phyloP scores from a whole-genome alignment of 1,284 basidiomycete genomes.

The Fistulinella staudtii region DNA sequence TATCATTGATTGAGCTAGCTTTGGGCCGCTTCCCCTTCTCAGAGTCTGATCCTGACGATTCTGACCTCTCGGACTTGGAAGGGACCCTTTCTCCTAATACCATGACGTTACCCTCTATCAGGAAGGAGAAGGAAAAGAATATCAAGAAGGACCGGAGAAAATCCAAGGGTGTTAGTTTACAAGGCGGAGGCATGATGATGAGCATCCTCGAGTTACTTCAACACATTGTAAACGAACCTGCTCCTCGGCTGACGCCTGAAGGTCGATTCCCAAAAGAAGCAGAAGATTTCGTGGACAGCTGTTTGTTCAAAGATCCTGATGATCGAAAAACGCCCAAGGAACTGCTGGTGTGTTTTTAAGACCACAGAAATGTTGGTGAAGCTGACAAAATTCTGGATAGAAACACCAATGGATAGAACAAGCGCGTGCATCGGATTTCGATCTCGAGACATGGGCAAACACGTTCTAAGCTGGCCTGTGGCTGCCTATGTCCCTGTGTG shows the following conservation, averaged over 20 bases:
- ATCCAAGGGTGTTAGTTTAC: constrained; percentile 82
- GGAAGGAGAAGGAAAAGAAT: constrained; percentile 36
- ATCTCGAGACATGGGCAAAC: constrained; percentile 62
- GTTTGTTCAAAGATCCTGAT: constrained; percentile 81
- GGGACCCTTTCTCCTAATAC: constrained; percentile 61
- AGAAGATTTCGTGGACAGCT: constrained; percentile 77
- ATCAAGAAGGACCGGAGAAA: constrained; percentile 54
- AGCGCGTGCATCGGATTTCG: constrained; percentile 46
- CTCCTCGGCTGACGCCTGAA: constrained; percentile 71
- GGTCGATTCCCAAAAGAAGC: constrained; percentile 70
- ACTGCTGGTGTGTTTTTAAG: constrained; percentile 54
- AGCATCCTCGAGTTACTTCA: constrained; percentile 95
- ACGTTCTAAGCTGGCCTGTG: constrained; percentile 43
- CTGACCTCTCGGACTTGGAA: constrained; percentile 67
- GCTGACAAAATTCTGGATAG: constrained; percentile 35
- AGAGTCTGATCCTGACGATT: constrained; percentile 61
- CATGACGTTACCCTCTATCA: constrained; percentile 31
- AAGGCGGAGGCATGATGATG: constrained; percentile 92
- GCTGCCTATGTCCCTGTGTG: constrained; percentile 11
- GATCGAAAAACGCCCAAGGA: constrained; percentile 77
- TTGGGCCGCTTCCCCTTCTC: constrained; percentile 92
- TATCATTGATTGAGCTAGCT: constrained; percentile 92
- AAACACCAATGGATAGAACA: constrained; percentile 57
- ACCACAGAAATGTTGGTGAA: neutral
- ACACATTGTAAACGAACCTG: constrained; percentile 96